Evolutionary conservation across 768 basidiomycete species (phyloP), one percentile per base, ranked within the genome.

Genomic region (Suillus plorans): DNA sequence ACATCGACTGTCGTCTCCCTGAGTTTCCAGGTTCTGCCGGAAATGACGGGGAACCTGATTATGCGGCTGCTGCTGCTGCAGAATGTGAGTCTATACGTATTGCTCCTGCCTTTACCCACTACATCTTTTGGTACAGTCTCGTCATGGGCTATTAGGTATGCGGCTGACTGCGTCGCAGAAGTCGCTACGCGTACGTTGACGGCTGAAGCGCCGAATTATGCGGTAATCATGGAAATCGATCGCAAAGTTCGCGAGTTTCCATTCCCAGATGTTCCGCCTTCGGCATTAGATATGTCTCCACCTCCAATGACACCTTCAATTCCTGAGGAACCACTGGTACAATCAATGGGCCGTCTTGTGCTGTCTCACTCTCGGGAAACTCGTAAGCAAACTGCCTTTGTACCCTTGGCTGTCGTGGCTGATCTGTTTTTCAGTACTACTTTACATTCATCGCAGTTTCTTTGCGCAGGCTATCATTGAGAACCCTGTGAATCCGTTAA

Each of bases 381-480:
- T 18, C 68, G 79, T 80, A 50, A 77, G 78, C 72, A 64, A 55
- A 64, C 62, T 49, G 7, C 16, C 41, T 20, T 37, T 39, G 62
- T 4, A 28, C 7, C 0, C 25, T 37, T 58, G 58, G 47, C 25
- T 18, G 28, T 28, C 37, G 9, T 61, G 59, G 47, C 53, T 65
- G 49, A 34, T 37, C 22, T 31, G 34, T 66, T 61, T 37, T 44
- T 0, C 60, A 88, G 87, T 86, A 25, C 77, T 89, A 20, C 78
- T 89, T 71, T 86, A 86, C 71, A 83, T 90, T 39, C 88, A 89
- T 68, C 82, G 88, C 31, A 82, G 82, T 64, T 91, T 88, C 79
- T 90, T 90, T 65, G 89, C 89, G 0, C 86, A 87, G 69, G 89
- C 89, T 4, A 84, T 90, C 67, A 85, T 88, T 31, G 88, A 90